Conservation (phyloP, 176 grass and related monocot species). For the Zoysia japonica region DNA sequence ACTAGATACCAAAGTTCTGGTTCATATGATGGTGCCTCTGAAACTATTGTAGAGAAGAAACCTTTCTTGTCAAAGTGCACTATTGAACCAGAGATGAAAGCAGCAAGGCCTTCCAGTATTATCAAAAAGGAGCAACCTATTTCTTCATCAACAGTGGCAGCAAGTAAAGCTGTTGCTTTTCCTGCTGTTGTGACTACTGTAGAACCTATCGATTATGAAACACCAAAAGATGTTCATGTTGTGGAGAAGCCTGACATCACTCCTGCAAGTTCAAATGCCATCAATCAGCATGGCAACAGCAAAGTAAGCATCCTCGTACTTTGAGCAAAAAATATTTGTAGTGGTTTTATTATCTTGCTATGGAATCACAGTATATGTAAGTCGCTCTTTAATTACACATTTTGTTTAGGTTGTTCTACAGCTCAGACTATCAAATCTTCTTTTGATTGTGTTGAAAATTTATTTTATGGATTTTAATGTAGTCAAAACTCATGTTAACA, state of each 20-base stretch:
- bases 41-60: constrained; percentile 43
- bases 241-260: constrained; percentile 60
- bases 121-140: constrained; percentile 37
- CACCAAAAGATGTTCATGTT: constrained; percentile 64
- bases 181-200: constrained; percentile 51
- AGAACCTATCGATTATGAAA: constrained; percentile 56
- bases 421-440: not conserved
- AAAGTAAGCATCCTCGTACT: constrained; percentile 52
- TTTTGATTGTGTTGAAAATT: not conserved
- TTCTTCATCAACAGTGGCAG: constrained; percentile 40
- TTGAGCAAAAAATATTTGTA: not conserved
- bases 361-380: not conserved
- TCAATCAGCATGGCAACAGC: constrained; percentile 32
- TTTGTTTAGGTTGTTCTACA: not conserved
- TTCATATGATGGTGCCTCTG: constrained; percentile 37
- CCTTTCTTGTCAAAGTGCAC: constrained; percentile 27
- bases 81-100: constrained; percentile 43
- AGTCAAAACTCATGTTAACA: constrained; percentile 17
- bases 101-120: constrained; percentile 35
- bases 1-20: constrained; percentile 39
- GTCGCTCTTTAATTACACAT: not conserved
- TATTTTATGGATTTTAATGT: not conserved
- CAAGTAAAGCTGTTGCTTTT: constrained; percentile 47
- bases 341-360: not conserved
- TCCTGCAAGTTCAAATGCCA: constrained; percentile 45